Evolutionary conservation across 163 green algal species (phyloP), one percentile per base, ranked within the genome.

Genomic region (Scenedesmus sp.): DNA sequence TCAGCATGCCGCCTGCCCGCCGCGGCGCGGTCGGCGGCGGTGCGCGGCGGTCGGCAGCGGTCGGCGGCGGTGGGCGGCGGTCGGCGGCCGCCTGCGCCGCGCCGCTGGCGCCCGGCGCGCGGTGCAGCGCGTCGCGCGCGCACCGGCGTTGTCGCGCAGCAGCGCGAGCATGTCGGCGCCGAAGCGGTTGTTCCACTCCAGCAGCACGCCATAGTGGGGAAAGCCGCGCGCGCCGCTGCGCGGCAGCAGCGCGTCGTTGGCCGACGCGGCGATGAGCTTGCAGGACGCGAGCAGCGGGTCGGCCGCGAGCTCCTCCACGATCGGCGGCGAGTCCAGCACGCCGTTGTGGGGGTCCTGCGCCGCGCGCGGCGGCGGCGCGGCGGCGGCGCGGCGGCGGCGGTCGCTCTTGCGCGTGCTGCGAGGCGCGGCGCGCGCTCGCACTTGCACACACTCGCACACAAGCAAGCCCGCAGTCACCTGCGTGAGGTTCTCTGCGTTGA

Each of bases 401-500:
- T 4, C 17, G 54, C 1, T 15, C 29, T 3, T 15, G 54, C 54
- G n/a, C n/a, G n/a, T n/a, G n/a, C n/a, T n/a, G n/a, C n/a, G n/a
- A n/a, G n/a, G n/a, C n/a, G n/a, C n/a, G n/a, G n/a, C n/a, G n/a
- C n/a, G n/a, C n/a, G n/a, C n/a, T n/a, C n/a, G n/a, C n/a, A n/a
- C n/a, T n/a, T 33, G 50, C 50, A 58, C 50, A 58, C 18, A 58
- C 22, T 28, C 39, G 22, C 22, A 58, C 50, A 58, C 6, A 58
- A 10, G 18, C 7, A 6, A 7, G n/a, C 15, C 10, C 64, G 5
- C 42, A n/a, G 57, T 33, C 87, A 90, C 92, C 74, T 94, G 89
- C 53, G 83, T 82, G 18, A 97, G 85, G 75, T 94, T 95, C 78
- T 97, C 93, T 0, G 93, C 93, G 34, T 95, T 93, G 28, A 92